Evolutionary conservation across 106 monocot genomes (phyloP), one percentile per base, ranked within the genome.

Genomic region (Dendrobium catenatum): DNA sequence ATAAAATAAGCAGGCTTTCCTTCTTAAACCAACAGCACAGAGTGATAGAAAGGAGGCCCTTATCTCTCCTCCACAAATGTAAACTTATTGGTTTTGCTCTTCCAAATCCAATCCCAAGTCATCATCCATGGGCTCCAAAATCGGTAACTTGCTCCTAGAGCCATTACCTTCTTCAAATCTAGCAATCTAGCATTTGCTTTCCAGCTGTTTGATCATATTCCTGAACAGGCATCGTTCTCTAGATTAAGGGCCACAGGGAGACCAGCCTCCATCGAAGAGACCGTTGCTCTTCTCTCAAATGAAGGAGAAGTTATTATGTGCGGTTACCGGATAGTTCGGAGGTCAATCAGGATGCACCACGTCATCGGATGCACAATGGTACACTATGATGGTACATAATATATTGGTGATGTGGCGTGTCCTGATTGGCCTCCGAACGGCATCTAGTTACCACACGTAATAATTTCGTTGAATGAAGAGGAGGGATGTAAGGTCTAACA

Each of bases 221-320:
- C 10, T n/a, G 4, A 77, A 84, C 84, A 29, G 82, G 70, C 42
- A 67, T 80, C 1, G 79, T 89, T n/a, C 74, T 85, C 49, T 88
- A 76, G 78, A 92, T 92, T 56, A 86, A 84, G 43, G 89, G 89
- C 2, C 82, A 81, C 82, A 73, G 78, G 0, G 80, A 77, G 11
- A 75, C 18, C 0, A 79, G 82, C 4, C 42, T 79, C 22, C 79
- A 86, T 67, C 37, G 0, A 37, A 5, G 81, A 87, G 17, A 82
- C 86, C 90, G 4, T 40, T 42, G 5, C 27, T 87, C 61, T 93
- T 88, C 68, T 26, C 43, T 18, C 72, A 29, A 19, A 93, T 90
- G 93, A 61, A 54, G 26, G 26, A 26, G 26, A 26, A 26, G 1
- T 31, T 31, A 31, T 31, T 31, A 31, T 1, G 31, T 31, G 31